Percentiles rank a stretch among this genome's conserved stretches.
Conservation (phyloP, 2,329 filamentous ascomycete genomes). For the Pseudocercospora crystallina region DNA sequence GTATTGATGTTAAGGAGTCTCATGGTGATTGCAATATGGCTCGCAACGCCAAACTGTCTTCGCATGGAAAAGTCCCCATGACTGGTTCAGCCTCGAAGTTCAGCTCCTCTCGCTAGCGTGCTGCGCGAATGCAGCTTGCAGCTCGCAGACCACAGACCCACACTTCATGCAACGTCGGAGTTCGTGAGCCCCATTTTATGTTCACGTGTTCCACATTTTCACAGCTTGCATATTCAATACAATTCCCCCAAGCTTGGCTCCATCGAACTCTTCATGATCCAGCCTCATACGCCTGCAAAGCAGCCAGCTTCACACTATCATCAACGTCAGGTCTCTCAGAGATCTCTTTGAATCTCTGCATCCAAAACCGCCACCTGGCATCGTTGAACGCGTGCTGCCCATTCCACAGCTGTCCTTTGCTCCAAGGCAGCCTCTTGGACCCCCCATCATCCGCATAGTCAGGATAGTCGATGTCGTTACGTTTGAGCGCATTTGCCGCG, state of each 20-base stretch:
- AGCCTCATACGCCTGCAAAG: background rate
- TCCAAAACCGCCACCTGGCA: conserved; percentile 2
- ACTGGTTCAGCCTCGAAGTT: too few species aligned
- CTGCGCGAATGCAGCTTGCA: too few species aligned
- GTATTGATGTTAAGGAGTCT: background rate
- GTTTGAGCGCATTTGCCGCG: background rate
- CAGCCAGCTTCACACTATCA: background rate
- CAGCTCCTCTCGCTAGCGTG: too few species aligned
- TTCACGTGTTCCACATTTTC: too few species aligned
- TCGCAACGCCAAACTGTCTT: too few species aligned
- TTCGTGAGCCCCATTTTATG: too few species aligned
- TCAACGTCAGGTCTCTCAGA: background rate
- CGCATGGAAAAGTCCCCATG: too few species aligned
- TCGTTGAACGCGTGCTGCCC: conserved; percentile 1
- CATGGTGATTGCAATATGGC: background rate
- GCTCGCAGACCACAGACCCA: too few species aligned
- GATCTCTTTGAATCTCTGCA: background rate
- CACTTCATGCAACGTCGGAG: too few species aligned
- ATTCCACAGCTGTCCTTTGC: background rate
- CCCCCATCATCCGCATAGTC: background rate
- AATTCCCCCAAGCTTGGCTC: too few species aligned
- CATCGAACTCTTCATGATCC: too few species aligned
- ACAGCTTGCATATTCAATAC: too few species aligned
- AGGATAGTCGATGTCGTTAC: background rate
- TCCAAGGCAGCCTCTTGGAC: background rate